Conservation (phyloP, 2,329 filamentous ascomycete species). For the Cladosporium sphaerospermum region DNA sequence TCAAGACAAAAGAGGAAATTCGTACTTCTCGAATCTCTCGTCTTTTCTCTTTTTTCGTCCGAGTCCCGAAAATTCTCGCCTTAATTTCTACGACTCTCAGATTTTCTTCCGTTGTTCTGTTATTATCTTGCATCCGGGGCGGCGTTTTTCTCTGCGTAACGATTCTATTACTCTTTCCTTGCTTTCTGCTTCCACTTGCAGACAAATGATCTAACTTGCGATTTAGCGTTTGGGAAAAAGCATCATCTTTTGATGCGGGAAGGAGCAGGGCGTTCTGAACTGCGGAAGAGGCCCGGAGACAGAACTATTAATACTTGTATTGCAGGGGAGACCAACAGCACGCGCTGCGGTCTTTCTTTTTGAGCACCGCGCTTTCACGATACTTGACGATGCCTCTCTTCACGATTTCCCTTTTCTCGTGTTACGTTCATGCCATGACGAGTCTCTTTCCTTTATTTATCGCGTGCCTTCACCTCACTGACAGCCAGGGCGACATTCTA, state of each 20-base stretch:
- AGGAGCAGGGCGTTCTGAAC: not conserved
- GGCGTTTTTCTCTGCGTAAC: not conserved
- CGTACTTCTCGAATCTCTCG: not conserved
- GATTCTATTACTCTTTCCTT: not conserved
- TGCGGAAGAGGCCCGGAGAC: too few species aligned
- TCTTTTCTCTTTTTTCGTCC: constrained; percentile 55
- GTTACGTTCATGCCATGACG: too few species aligned
- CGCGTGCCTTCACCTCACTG: too few species aligned
- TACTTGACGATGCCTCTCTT: too few species aligned
- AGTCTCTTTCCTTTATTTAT: too few species aligned
- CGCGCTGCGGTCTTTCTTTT: too few species aligned
- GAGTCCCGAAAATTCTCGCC: not conserved
- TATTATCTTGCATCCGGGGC: not conserved
- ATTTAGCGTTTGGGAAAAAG: not conserved
- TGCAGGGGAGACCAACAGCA: too few species aligned
- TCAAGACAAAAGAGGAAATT: not conserved
- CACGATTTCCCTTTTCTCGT: too few species aligned
- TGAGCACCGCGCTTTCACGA: too few species aligned
- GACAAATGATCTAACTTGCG: not conserved
- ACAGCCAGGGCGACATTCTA: too few species aligned
- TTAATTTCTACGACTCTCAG: not conserved
- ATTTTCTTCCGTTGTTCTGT: not conserved
- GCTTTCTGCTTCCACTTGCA: not conserved
- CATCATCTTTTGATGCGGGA: not conserved
- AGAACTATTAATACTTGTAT: too few species aligned